These are phyloP conservation scores for Cinnamomum micranthum DNA, from an alignment of 164 flowering plant species.

Conservation along the genomic window DNA sequence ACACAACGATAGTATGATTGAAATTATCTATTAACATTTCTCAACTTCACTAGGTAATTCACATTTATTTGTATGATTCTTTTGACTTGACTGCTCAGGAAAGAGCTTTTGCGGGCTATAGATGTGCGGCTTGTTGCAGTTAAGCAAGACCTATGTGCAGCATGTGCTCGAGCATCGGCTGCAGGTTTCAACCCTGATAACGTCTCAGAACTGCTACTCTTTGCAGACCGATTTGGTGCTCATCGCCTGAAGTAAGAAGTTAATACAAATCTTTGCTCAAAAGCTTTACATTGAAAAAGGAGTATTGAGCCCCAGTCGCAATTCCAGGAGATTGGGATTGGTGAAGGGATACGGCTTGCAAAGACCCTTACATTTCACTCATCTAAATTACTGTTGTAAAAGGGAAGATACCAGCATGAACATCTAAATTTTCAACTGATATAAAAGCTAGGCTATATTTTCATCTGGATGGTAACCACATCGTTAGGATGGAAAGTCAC, in stretches of 20 bases:
- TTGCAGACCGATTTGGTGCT: conserved; percentile 76
- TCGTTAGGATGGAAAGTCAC: too few species aligned
- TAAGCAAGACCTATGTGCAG: conserved; percentile 59
- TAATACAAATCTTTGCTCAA: background rate
- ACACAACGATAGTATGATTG: background rate
- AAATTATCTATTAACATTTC: background rate
- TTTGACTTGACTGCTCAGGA: conserved; percentile 30
- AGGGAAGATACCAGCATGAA: background rate
- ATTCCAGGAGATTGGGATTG: too few species aligned
- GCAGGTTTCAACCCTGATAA: conserved; percentile 68
- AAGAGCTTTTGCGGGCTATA: conserved; percentile 81
- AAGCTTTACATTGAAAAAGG: background rate
- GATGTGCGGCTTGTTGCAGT: conserved; percentile 69
- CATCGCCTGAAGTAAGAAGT: conserved; percentile 29
- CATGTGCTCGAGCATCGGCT: conserved; percentile 65
- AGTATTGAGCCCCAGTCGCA: too few species aligned
- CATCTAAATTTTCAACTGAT: background rate
- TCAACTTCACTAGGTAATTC: background rate
- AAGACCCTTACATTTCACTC: background rate
- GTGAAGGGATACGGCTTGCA: background rate
- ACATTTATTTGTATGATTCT: background rate
- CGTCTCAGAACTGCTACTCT: conserved; percentile 60
- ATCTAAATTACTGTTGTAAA: background rate
- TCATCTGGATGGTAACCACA: background rate
- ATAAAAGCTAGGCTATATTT: background rate